These are phyloP conservation scores for Phyllosticta ampelicida DNA, from an alignment of 2,329 filamentous ascomycete species.

Conservation along the genomic window DNA sequence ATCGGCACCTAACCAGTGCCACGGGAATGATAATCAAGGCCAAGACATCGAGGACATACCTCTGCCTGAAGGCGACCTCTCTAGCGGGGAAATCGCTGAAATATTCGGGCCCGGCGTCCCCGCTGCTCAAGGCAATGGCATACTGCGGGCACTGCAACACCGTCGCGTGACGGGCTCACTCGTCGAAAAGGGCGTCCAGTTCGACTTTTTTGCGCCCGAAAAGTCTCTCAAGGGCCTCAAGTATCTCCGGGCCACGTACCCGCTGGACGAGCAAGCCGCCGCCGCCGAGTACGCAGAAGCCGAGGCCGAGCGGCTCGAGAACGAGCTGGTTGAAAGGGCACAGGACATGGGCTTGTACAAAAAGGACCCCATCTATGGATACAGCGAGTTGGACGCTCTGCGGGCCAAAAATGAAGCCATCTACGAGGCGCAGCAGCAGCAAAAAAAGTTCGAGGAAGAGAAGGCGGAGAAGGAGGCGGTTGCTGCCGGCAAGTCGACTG, in stretches of 20 bases:
- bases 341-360: conserved; percentile 21
- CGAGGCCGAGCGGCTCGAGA: conserved; percentile 28
- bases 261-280: conserved; percentile 30
- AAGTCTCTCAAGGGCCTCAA: conserved; percentile 23
- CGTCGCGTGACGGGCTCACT: conserved; percentile 29
- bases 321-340: conserved; percentile 22
- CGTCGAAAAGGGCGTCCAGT: conserved; percentile 27
- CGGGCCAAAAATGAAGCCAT: conserved; percentile 23
- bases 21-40: neutral
- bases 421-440: conserved; percentile 23
- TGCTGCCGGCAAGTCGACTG: neutral
- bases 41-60: conserved; percentile 2
- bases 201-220: conserved; percentile 16
- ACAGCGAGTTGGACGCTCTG: conserved; percentile 10
- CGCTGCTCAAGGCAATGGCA: conserved; percentile 22
- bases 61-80: conserved; percentile 9
- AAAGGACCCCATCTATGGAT: conserved; percentile 16
- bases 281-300: conserved; percentile 30
- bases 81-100: neutral
- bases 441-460: conserved; percentile 15
- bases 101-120: conserved; percentile 24
- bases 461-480: conserved; percentile 15
- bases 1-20: neutral
- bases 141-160: conserved; percentile 29
- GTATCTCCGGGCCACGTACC: conserved; percentile 26